Conservation (phyloP, 768 basidiomycete genomes). For the Coprinopsis marcescibilis region DNA sequence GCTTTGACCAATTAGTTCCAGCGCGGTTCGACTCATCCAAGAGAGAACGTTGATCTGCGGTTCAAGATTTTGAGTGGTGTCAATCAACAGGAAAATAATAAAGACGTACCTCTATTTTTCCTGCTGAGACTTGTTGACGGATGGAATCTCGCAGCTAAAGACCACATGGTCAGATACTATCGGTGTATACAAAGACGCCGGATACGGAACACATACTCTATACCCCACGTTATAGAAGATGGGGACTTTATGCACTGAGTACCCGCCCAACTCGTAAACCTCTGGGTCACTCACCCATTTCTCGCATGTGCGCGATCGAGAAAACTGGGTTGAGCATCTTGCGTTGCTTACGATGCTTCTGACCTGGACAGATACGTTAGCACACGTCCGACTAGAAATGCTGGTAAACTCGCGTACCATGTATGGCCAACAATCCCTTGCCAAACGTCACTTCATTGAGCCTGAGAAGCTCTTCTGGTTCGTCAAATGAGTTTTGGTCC, state of each 20-base stretch:
- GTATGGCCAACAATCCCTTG: no score
- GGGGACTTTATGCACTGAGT: constrained; percentile 21
- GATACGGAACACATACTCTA: constrained; percentile 17
- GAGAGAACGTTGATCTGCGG: constrained; percentile 28
- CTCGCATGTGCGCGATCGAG: constrained; percentile 34
- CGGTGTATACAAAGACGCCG: background rate
- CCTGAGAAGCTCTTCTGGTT: no score
- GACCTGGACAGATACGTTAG: constrained; percentile 21
- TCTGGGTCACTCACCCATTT: constrained; percentile 20
- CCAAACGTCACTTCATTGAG: no score
- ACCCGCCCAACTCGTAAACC: background rate
- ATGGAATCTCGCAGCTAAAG: constrained; percentile 25
- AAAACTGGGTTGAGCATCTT: constrained; percentile 43
- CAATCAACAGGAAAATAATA: no score
- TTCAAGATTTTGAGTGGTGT: background rate
- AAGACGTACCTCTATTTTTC: constrained; percentile 25
- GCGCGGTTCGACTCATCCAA: constrained; percentile 38
- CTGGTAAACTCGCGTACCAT: no score
- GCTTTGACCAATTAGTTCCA: constrained; percentile 46
- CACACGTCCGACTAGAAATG: no score
- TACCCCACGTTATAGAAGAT: constrained; percentile 28
- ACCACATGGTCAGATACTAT: background rate
- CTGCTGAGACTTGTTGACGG: constrained; percentile 21
- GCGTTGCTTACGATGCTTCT: constrained; percentile 35
- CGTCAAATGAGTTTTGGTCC: no score